Conservation (phyloP, 495 filamentous ascomycete species). For the Penicillium ucsense region DNA sequence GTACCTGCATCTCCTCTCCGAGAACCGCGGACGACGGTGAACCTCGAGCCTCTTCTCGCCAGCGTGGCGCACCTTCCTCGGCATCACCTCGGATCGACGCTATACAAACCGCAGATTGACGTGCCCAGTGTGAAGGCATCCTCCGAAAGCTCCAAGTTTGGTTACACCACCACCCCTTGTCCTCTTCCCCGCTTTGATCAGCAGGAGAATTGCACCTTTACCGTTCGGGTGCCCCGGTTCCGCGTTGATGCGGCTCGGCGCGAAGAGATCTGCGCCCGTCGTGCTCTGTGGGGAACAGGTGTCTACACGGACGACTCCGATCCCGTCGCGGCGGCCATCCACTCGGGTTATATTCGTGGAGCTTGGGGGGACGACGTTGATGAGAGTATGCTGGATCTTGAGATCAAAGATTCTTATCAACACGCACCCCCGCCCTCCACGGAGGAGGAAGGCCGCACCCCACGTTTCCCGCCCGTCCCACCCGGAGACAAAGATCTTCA, state of each 20-base stretch:
- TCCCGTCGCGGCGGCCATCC: slow-evolving; percentile 83
- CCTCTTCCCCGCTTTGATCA: slow-evolving; percentile 71
- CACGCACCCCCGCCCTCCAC: slow-evolving; percentile 23
- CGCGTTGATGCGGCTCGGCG: slow-evolving; percentile 58
- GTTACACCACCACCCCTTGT: slow-evolving; percentile 60
- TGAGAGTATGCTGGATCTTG: slow-evolving; percentile 55
- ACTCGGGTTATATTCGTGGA: slow-evolving; percentile 84
- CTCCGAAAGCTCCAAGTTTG: slow-evolving; percentile 46
- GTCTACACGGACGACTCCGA: slow-evolving; percentile 97
- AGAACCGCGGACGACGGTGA: slow-evolving; percentile 53
- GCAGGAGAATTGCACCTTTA: slow-evolving; percentile 84
- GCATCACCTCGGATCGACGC: slow-evolving; percentile 69
- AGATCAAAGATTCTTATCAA: slow-evolving; percentile 37
- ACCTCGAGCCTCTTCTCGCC: slow-evolving; percentile 57
- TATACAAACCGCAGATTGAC: slow-evolving; percentile 42
- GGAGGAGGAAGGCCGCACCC: slow-evolving; percentile 20
- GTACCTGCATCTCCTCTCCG: slow-evolving; percentile 38
- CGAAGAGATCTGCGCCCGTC: slow-evolving; percentile 69
- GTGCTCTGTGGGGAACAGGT: slow-evolving; percentile 83
- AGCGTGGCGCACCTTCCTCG: slow-evolving; percentile 61
- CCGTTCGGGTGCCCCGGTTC: slow-evolving; percentile 71
- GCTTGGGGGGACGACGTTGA: slow-evolving; percentile 74
- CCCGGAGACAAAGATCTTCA: slow-evolving; percentile 62
- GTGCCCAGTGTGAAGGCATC: slow-evolving; percentile 38
- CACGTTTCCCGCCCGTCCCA: slow-evolving; percentile 29